phyloP scores from a whole-genome alignment of 352 stramenopile genomes.

The Thraustochytrium sp. region DNA sequence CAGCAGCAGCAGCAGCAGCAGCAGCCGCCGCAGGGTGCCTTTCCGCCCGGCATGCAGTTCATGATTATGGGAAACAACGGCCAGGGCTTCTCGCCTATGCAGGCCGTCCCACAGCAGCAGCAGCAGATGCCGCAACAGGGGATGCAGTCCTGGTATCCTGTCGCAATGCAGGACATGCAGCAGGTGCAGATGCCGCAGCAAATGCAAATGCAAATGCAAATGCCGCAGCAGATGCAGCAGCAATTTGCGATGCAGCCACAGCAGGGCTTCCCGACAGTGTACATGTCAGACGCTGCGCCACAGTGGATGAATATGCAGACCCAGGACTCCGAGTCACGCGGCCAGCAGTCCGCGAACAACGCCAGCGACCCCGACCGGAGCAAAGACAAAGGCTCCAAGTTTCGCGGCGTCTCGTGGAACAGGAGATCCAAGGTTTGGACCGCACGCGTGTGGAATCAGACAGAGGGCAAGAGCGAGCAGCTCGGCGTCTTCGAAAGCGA shows the following conservation, averaged over 20 bases:
- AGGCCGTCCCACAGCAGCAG: no score
- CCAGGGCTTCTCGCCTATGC: no score
- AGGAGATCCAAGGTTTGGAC: conserved; percentile 6
- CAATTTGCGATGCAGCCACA: no score
- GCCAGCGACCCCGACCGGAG: neutral
- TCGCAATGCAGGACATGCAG: neutral
- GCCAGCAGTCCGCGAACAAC: neutral
- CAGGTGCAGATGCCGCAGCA: neutral
- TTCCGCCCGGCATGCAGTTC: no score
- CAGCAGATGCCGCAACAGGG: no score
- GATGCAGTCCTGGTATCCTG: no score
- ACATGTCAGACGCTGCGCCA: no score
- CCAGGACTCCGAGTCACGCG: no score
- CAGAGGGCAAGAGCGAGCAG: conserved; percentile 15
- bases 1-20: neutral
- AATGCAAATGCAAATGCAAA: neutral
- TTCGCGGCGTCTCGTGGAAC: conserved; percentile 35
- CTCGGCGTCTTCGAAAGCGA: conserved; percentile 24
- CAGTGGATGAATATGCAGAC: no score
- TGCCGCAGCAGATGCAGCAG: neutral
- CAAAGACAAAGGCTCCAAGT: conserved; percentile 30
- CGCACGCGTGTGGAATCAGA: conserved; percentile 8
- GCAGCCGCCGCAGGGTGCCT: neutral
- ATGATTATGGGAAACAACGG: no score
- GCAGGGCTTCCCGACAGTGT: no score